A percentile compares a stretch with the other conserved stretches of the same genome.
phyloP scores from a whole-genome alignment of 2,329 filamentous ascomycete genomes.

The Neoascochyta sp. region DNA sequence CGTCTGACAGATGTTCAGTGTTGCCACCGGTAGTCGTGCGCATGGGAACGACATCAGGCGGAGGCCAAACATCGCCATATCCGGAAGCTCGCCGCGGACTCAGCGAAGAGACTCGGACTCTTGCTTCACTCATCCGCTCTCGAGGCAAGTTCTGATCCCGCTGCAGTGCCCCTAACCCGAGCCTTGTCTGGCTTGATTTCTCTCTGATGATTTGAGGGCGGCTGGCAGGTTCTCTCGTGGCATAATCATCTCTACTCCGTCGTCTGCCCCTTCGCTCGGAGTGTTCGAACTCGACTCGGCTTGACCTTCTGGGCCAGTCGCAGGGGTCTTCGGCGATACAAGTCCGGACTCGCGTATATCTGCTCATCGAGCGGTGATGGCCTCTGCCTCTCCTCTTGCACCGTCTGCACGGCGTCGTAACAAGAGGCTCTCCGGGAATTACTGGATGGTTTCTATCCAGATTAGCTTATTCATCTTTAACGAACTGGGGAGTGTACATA shows the following conservation, averaged over 20 bases:
- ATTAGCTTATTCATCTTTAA: no score
- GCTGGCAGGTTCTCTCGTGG: conserved; percentile 15
- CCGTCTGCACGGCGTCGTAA: conserved; percentile 25
- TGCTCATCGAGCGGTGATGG: conserved; percentile 11
- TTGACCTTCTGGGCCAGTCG: conserved; percentile 21
- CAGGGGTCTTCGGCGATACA: conserved; percentile 25
- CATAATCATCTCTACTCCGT: conserved; percentile 19
- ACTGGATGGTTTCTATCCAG: conserved; percentile 35
- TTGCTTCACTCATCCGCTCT: conserved; percentile 7
- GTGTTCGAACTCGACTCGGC: conserved; percentile 15
- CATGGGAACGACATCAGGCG: conserved; percentile 16
- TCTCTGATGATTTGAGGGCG: conserved; percentile 14
- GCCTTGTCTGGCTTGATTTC: conserved; percentile 15
- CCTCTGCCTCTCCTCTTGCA: conserved; percentile 28
- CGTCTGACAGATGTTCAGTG: conserved; percentile 6
- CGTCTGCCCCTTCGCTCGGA: conserved; percentile 22
- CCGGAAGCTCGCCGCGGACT: conserved; percentile 19
- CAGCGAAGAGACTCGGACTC: conserved; percentile 15
- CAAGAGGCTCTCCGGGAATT: conserved; percentile 27
- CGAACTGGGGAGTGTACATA: no score
- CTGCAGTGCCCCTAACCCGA: conserved; percentile 26
- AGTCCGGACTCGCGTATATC: conserved; percentile 16
- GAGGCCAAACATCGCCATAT: conserved; percentile 16
- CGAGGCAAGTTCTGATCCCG: conserved; percentile 10
- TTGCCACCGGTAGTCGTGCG: conserved; percentile 2